A percentile compares a stretch with the other conserved stretches of the same genome.
Evolutionary conservation across 805 yeast genomes (phyloP).

Genomic region (Teunomyces stri): DNA sequence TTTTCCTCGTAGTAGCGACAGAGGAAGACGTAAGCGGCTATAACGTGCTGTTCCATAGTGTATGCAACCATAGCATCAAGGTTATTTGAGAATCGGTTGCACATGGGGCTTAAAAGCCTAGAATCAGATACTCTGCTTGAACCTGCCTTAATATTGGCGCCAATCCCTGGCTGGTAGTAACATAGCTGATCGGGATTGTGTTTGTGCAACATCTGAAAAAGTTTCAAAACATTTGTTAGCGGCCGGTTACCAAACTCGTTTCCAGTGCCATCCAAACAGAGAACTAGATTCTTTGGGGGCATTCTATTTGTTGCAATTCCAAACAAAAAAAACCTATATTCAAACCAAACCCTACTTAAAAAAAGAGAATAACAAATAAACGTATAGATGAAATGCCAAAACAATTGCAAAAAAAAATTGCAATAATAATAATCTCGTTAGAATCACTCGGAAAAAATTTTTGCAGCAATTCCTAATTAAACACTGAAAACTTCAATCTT

Average conservation of each 20-base stretch:
- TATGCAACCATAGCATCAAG: slow-evolving; percentile 51
- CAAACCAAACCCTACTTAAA: slow-evolving; percentile 5
- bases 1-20: slow-evolving; percentile 48
- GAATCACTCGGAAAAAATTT: neutral
- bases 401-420: neutral
- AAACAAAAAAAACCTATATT: neutral
- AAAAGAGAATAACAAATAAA: neutral
- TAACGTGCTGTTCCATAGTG: slow-evolving; percentile 54
- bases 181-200: slow-evolving; percentile 46
- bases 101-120: slow-evolving; percentile 12
- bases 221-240: slow-evolving; percentile 51
- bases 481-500: slow-evolving; percentile 63
- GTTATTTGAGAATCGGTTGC: slow-evolving; percentile 7
- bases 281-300: slow-evolving; percentile 41
- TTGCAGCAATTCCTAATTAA: slow-evolving; percentile 1
- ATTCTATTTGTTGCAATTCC: neutral
- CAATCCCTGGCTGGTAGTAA: slow-evolving; percentile 70
- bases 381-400: neutral
- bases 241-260: slow-evolving; percentile 57
- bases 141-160: slow-evolving; percentile 48
- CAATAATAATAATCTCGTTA: neutral
- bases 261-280: slow-evolving; percentile 65
- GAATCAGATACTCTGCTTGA: slow-evolving; percentile 19
- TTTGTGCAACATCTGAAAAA: slow-evolving; percentile 52
- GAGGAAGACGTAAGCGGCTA: slow-evolving; percentile 54